Evolutionary conservation across 768 basidiomycete species (phyloP).

Genomic region (Leccinum fibrillosum): DNA sequence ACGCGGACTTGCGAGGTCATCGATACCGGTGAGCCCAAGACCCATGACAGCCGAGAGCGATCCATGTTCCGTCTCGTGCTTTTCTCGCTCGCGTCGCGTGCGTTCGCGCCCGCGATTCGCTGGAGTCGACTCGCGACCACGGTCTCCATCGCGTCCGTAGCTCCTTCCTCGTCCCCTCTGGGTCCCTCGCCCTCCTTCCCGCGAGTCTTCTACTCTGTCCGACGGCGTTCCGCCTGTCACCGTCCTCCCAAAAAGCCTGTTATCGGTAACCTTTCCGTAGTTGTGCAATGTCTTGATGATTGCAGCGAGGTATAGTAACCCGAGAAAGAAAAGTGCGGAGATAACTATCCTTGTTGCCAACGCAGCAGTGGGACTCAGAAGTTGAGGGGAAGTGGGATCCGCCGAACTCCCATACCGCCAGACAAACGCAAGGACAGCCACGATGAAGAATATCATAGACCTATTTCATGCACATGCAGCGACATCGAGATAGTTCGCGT

Average conservation of each 20-base stretch:
- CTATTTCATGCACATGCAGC: constrained; percentile 24
- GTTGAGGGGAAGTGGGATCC: constrained; percentile 35
- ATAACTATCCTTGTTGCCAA: constrained; percentile 55
- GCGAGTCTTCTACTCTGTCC: not conserved
- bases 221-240: not conserved
- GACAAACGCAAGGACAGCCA: constrained; percentile 61
- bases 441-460: constrained; percentile 66
- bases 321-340: constrained; percentile 52
- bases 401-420: constrained; percentile 57
- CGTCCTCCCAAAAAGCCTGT: not conserved
- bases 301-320: constrained; percentile 57
- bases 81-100: constrained; percentile 1
- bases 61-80: constrained; percentile 8
- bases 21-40: constrained; percentile 25
- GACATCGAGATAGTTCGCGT: not conserved
- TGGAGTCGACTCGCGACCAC: not conserved
- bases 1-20: constrained; percentile 12
- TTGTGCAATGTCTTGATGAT: constrained; percentile 60
- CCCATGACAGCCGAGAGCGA: constrained; percentile 27
- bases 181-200: not conserved
- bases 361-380: constrained; percentile 37
- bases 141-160: not conserved
- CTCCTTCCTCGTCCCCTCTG: constrained; percentile 2
- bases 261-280: constrained; percentile 40
- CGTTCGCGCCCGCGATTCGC: constrained; percentile 13